Percentiles rank a stretch among this genome's conserved stretches.
Conservation (phyloP, 495 filamentous ascomycete species). For the Articulospora tetracladia region DNA sequence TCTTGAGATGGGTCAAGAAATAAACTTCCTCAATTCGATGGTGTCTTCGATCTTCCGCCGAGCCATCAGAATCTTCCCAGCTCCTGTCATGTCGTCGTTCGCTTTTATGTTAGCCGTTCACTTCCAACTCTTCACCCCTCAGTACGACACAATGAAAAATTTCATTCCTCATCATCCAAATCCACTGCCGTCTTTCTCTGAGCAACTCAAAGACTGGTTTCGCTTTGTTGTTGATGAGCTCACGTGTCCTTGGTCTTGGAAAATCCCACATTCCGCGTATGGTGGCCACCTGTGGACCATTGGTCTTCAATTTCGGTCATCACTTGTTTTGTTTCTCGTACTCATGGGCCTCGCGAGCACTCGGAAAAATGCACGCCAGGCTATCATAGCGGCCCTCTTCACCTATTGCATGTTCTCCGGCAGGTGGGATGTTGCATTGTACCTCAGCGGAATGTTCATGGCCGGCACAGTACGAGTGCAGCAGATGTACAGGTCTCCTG, state of each 20-base stretch:
- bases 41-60: too few species aligned
- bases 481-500: background rate
- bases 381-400: background rate
- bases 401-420: background rate
- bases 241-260: background rate
- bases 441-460: background rate
- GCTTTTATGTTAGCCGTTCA: too few species aligned
- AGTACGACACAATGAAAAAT: too few species aligned
- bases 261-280: background rate
- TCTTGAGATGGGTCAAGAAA: too few species aligned
- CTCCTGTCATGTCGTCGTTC: too few species aligned
- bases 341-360: background rate
- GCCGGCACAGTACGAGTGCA: background rate
- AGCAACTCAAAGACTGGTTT: too few species aligned
- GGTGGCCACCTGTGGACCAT: background rate
- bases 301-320: background rate
- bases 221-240: too few species aligned
- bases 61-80: too few species aligned
- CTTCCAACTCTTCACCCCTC: too few species aligned
- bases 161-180: too few species aligned
- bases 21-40: too few species aligned
- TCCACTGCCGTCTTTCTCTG: too few species aligned
- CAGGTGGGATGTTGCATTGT: background rate
- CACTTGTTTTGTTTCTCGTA: background rate
- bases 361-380: background rate